Percentiles rank a stretch among this genome's conserved stretches.
phyloP scores from a whole-genome alignment of 1,284 basidiomycete genomes.

The Trametes pubescens region DNA sequence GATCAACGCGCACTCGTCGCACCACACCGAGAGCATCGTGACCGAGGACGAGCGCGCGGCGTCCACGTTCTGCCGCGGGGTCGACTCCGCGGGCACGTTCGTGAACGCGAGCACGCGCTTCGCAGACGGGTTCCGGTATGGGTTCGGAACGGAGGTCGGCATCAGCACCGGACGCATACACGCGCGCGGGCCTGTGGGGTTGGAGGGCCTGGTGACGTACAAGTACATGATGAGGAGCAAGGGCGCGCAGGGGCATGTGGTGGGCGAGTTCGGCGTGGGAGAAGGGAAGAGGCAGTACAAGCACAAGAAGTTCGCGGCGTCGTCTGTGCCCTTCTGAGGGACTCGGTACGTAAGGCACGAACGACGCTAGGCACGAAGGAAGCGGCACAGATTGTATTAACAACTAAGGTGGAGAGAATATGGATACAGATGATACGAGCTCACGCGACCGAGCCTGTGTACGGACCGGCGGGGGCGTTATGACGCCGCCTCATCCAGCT shows the following conservation, averaged over 20 bases:
- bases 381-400: slow-evolving; percentile 22
- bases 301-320: slow-evolving; percentile 65
- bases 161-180: slow-evolving; percentile 98
- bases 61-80: slow-evolving; percentile 82
- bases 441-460: slow-evolving; percentile 1
- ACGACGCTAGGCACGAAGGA: neutral
- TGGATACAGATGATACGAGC: slow-evolving; percentile 31
- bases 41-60: slow-evolving; percentile 80
- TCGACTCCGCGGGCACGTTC: slow-evolving; percentile 94
- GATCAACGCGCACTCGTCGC: slow-evolving; percentile 94
- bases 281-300: slow-evolving; percentile 80
- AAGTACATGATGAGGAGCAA: slow-evolving; percentile 91
- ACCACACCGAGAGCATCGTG: slow-evolving; percentile 95
- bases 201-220: slow-evolving; percentile 95
- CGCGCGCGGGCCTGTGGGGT: slow-evolving; percentile 94
- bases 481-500: slow-evolving; percentile 51
- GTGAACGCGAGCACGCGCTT: slow-evolving; percentile 97
- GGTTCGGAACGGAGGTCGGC: slow-evolving; percentile 97
- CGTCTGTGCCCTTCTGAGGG: slow-evolving; percentile 56
- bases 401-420: slow-evolving; percentile 19
- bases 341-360: neutral
- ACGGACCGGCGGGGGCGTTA: slow-evolving; percentile 15
- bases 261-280: slow-evolving; percentile 80
- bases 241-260: slow-evolving; percentile 77
- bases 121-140: slow-evolving; percentile 97